Conservation (phyloP, 2,329 filamentous ascomycete species). For the Cryphonectria carpinicola region DNA sequence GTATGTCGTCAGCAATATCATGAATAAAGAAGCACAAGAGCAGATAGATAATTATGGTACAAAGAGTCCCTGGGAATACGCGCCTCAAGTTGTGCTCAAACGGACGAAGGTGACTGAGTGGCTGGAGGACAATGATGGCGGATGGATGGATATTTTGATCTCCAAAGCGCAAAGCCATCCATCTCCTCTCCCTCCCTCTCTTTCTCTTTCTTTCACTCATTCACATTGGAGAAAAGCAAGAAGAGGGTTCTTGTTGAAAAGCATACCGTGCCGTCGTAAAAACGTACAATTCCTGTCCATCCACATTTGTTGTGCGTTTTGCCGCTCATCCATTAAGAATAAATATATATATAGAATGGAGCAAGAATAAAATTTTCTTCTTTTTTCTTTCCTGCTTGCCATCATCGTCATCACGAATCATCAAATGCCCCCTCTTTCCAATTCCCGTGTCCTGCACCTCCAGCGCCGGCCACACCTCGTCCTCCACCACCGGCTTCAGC, state of each 20-base stretch:
- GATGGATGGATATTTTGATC: not conserved
- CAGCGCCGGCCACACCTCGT: slow-evolving; percentile 40
- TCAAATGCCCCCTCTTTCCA: slow-evolving; percentile 69
- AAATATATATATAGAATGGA: not conserved
- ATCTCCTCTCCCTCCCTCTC: not conserved
- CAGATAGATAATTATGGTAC: not conserved
- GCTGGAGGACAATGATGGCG: not conserved
- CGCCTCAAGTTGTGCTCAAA: not conserved
- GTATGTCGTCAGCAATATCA: not conserved
- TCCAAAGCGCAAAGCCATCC: not conserved
- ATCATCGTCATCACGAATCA: slow-evolving; percentile 17
- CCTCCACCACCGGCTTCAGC: slow-evolving; percentile 33
- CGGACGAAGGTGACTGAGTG: not conserved
- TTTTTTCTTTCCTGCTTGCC: too few species aligned
- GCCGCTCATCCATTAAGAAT: not conserved
- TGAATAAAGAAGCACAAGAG: not conserved
- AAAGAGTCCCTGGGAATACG: not conserved
- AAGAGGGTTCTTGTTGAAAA: not conserved
- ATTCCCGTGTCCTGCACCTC: slow-evolving; percentile 32
- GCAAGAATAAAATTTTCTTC: too few species aligned
- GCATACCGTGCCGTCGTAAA: not conserved
- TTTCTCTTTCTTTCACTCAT: too few species aligned
- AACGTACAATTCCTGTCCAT: not conserved
- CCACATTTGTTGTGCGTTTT: not conserved
- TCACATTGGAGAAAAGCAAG: not conserved